Percentiles rank a stretch among this genome's conserved stretches.
Evolutionary conservation across 2,329 filamentous ascomycete genomes (phyloP).

Genomic region (Fusarium sp.): DNA sequence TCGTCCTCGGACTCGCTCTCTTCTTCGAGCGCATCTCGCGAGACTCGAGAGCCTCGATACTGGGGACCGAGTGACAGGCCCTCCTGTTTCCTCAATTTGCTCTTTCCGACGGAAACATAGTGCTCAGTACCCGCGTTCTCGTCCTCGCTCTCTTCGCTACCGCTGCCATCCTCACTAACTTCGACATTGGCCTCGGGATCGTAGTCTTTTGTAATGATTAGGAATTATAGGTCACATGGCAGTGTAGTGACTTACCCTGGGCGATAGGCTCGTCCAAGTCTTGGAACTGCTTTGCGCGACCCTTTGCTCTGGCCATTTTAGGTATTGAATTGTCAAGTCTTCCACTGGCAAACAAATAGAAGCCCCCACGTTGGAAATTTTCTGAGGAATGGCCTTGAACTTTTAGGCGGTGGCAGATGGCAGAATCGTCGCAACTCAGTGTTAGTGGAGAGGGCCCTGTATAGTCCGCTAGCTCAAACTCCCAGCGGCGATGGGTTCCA

Average conservation of each 20-base stretch:
- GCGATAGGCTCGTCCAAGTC: slow-evolving; percentile 69
- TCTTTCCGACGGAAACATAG: slow-evolving; percentile 84
- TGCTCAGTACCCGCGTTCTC: slow-evolving; percentile 80
- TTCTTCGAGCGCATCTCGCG: slow-evolving; percentile 71
- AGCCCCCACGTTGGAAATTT: slow-evolving; percentile 49
- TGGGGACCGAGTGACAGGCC: slow-evolving; percentile 75
- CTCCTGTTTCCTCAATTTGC: slow-evolving; percentile 80
- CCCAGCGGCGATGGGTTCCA: neutral
- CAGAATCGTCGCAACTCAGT: slow-evolving; percentile 48
- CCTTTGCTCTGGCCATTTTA: slow-evolving; percentile 62
- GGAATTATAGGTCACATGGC: neutral
- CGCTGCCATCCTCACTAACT: slow-evolving; percentile 64
- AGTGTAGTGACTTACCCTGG: slow-evolving; percentile 60
- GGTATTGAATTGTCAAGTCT: slow-evolving; percentile 33
- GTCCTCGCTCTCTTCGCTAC: slow-evolving; percentile 58
- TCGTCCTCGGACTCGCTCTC: slow-evolving; percentile 61
- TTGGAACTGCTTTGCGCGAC: slow-evolving; percentile 67
- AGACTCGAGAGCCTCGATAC: slow-evolving; percentile 82
- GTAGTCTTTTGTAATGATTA: slow-evolving; percentile 61
- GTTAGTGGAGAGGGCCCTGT: slow-evolving; percentile 12
- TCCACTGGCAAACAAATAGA: slow-evolving; percentile 3
- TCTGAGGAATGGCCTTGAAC: slow-evolving; percentile 50
- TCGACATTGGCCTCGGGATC: slow-evolving; percentile 78
- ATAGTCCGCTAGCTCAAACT: slow-evolving; percentile 17
- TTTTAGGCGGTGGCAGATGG: slow-evolving; percentile 61